A percentile compares a stretch with the other conserved stretches of the same genome.
phyloP scores from a whole-genome alignment of 2,329 filamentous ascomycete genomes.

The Plectosphaerella sp. region DNA sequence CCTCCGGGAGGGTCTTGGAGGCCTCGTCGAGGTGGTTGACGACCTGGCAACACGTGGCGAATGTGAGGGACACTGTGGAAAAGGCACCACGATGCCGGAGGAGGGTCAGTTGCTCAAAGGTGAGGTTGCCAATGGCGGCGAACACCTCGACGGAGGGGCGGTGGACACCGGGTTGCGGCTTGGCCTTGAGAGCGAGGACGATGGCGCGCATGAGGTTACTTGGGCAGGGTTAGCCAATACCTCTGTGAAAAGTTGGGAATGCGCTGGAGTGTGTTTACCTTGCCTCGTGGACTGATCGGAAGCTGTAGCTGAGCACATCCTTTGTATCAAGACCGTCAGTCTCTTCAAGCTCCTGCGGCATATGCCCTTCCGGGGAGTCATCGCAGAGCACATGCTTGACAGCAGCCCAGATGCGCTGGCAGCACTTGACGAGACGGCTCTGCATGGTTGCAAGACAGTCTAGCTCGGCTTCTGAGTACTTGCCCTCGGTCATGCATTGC shows the following conservation, averaged over 20 bases:
- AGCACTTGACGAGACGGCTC: conserved; percentile 52
- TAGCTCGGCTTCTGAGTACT: conserved; percentile 31
- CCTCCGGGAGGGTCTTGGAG: conserved; percentile 8
- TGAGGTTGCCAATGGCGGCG: conserved; percentile 63
- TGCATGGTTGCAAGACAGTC: conserved; percentile 38
- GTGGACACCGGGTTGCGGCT: conserved; percentile 36
- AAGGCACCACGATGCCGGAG: conserved; percentile 90
- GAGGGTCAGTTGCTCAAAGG: conserved; percentile 77
- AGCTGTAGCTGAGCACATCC: conserved; percentile 89
- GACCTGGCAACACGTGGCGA: conserved; percentile 71
- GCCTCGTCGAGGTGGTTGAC: conserved; percentile 40
- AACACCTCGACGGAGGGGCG: conserved; percentile 52
- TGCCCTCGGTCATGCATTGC: conserved; percentile 41
- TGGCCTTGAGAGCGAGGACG: conserved; percentile 47
- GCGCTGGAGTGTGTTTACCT: conserved; percentile 48
- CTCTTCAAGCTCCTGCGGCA: conserved; percentile 72
- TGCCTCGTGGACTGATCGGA: conserved; percentile 90
- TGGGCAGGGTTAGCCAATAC: neutral
- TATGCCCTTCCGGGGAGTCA: conserved; percentile 88
- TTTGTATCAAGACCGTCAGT: conserved; percentile 73
- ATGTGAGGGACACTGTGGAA: conserved; percentile 86
- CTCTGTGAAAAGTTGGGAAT: neutral
- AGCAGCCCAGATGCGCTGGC: conserved; percentile 68
- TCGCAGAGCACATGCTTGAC: conserved; percentile 80
- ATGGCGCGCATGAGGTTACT: conserved; percentile 70